phyloP scores from a whole-genome alignment of 805 yeast species.

The Teunomyces aglyptinius region DNA sequence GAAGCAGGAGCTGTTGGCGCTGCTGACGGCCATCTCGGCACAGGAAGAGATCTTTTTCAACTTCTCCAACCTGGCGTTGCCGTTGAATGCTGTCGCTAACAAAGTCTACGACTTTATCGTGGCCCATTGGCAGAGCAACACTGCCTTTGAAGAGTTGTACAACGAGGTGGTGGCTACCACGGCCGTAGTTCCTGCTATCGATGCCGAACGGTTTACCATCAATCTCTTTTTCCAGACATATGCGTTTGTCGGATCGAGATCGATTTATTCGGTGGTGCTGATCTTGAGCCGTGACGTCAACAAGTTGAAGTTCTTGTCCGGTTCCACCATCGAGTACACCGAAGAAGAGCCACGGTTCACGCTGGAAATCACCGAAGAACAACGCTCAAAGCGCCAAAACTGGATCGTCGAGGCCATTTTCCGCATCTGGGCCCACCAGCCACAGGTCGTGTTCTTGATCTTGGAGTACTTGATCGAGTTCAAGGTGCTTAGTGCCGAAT shows the following conservation, averaged over 20 bases:
- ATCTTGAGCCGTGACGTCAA: slow-evolving; percentile 39
- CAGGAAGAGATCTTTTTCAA: slow-evolving; percentile 40
- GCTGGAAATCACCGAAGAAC: slow-evolving; percentile 21
- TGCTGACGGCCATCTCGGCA: slow-evolving; percentile 23
- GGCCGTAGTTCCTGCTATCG: slow-evolving; percentile 15
- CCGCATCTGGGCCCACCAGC: slow-evolving; percentile 45
- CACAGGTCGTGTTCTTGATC: slow-evolving; percentile 43
- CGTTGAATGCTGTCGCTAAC: slow-evolving; percentile 34
- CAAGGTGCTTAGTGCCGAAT: slow-evolving; percentile 29
- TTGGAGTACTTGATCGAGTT: slow-evolving; percentile 43
- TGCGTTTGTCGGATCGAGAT: slow-evolving; percentile 83
- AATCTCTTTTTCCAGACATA: slow-evolving; percentile 67
- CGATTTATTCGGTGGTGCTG: slow-evolving; percentile 55
- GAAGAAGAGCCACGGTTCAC: slow-evolving; percentile 36
- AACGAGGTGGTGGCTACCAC: slow-evolving; percentile 26
- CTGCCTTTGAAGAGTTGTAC: slow-evolving; percentile 33
- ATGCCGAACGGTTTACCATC: slow-evolving; percentile 42
- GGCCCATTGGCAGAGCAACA: slow-evolving; percentile 39
- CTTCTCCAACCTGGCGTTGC: slow-evolving; percentile 35
- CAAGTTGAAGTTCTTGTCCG: slow-evolving; percentile 38
- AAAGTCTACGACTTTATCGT: slow-evolving; percentile 42
- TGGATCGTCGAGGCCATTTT: slow-evolving; percentile 40
- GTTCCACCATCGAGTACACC: slow-evolving; percentile 28
- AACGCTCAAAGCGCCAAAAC: slow-evolving; percentile 27
- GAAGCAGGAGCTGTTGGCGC: slow-evolving; percentile 20